phyloP scores from a whole-genome alignment of 2,329 filamentous ascomycete genomes.

The Alternaria arbusti region DNA sequence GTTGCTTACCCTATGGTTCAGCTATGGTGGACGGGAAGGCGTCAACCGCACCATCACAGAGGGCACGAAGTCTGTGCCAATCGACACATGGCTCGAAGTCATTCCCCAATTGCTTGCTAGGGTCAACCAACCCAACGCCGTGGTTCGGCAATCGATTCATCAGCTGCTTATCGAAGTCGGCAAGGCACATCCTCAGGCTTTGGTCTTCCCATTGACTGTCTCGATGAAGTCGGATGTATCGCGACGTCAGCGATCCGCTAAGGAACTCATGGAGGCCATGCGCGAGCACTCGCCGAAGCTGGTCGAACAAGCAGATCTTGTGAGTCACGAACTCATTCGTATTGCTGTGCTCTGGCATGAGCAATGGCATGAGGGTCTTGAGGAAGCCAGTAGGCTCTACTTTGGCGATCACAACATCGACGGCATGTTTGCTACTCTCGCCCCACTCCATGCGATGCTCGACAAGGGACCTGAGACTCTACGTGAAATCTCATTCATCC shows the following conservation, averaged over 20 bases:
- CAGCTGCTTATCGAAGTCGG: constrained; percentile 92
- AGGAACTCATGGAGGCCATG: constrained; percentile 97
- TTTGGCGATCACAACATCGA: constrained; percentile 98
- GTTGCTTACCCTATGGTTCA: constrained; percentile 94
- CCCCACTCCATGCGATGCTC: constrained; percentile 88
- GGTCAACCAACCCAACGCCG: constrained; percentile 92
- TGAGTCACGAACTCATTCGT: constrained; percentile 95
- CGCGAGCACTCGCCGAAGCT: constrained; percentile 89
- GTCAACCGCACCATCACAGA: constrained; percentile 89
- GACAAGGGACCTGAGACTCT: constrained; percentile 91
- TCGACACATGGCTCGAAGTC: constrained; percentile 98
- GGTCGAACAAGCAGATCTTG: constrained; percentile 92
- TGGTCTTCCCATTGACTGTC: constrained; percentile 96
- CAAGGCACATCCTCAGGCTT: constrained; percentile 89
- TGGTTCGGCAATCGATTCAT: constrained; percentile 89
- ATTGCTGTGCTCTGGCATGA: constrained; percentile 99
- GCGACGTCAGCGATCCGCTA: constrained; percentile 84
- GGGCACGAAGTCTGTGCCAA: constrained; percentile 87
- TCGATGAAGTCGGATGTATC: constrained; percentile 95
- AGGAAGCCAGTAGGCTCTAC: constrained; percentile 94
- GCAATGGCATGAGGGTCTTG: constrained; percentile 96
- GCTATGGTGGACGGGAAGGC: constrained; percentile 84
- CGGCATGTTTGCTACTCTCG: constrained; percentile 92
- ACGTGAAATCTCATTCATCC: constrained; percentile 94
- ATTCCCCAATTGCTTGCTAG: constrained; percentile 96